Evolutionary conservation across 2,329 filamentous ascomycete genomes (phyloP), one percentile per base, ranked within the genome.

Genomic region (Botrytis elliptica): DNA sequence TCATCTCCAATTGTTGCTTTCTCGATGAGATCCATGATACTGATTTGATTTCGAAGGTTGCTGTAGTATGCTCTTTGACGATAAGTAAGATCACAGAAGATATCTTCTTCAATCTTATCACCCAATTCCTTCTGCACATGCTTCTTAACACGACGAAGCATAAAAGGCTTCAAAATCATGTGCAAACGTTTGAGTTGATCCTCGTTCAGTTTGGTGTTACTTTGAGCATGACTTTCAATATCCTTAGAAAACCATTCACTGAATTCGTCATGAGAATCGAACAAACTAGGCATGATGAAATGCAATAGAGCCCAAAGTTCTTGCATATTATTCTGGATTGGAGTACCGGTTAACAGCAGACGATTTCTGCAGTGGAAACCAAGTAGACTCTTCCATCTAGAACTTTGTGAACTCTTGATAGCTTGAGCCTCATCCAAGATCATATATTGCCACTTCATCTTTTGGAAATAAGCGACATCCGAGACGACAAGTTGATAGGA

Each of bases 381-480:
- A 65, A 99, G 87, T 77, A 99, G 84, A 77, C 92, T 95, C 88
- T 98, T 99, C 96, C 96, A 99, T 81, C 96, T 90, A 25, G 95
- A 97, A 85, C 94, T 98, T 80, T 93, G 90, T 0, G 96, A 98
- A 75, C 95, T 98, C 86, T 99, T 99, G 89, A 99, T 98, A 77
- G 96, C 96, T 82, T 99, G 96, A 2, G 96, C 96, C 83, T 99
- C 96, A 79, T 99, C 96, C 59, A 99, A 89, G 82, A 99, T 98
- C 96, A 99, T 99, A 85, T 99, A 98, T 84, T 98, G 96, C 96
- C 96, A 99, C 79, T 93, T 93, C 88, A 99, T 96, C 86, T 98
- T 98, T 84, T 98, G 95, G 85, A 99, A 98, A 83, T 99, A 99
- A 75, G 94, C 91, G 1, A 97, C 93, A 82, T 99, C 96, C 40